These are phyloP conservation scores for Alternaria arborescens DNA, from an alignment of 2,329 filamentous ascomycete genomes.

Conservation along the genomic window DNA sequence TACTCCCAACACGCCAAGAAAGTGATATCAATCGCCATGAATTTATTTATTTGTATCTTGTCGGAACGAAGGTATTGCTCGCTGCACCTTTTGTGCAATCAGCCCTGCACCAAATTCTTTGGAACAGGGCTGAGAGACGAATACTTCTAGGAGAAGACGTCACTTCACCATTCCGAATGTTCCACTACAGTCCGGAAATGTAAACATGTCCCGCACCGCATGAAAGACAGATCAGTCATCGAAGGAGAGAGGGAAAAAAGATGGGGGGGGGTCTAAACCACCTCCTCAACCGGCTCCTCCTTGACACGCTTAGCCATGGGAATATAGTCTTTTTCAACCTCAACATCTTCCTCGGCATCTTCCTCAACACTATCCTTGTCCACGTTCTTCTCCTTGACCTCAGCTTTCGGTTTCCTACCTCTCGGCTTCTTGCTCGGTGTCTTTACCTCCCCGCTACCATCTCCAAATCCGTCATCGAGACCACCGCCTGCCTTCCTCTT, in stretches of 20 bases:
- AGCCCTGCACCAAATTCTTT: no score
- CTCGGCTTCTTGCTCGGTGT: constrained; percentile 13
- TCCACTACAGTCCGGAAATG: no score
- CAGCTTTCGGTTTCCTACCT: constrained; percentile 8
- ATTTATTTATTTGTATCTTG: background rate
- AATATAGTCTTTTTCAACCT: rapidly evolving
- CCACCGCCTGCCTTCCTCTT: no score
- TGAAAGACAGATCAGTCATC: no score
- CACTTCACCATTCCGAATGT: no score
- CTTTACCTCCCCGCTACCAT: no score
- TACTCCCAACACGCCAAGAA: no score
- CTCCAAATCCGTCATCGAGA: no score
- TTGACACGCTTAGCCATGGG: background rate
- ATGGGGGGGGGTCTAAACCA: background rate
- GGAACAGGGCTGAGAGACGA: no score
- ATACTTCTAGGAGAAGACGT: no score
- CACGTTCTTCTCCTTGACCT: constrained; percentile 5
- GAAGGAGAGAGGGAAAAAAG: background rate
- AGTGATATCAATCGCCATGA: background rate
- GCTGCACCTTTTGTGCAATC: background rate
- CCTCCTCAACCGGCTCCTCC: constrained; percentile 6
- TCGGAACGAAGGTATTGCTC: background rate
- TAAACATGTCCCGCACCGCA: no score
- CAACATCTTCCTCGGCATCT: no score
- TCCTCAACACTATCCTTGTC: background rate